Evolutionary conservation across 352 stramenopile species (phyloP), one percentile per base, ranked within the genome.

Genomic region (Phytophthora idaei): DNA sequence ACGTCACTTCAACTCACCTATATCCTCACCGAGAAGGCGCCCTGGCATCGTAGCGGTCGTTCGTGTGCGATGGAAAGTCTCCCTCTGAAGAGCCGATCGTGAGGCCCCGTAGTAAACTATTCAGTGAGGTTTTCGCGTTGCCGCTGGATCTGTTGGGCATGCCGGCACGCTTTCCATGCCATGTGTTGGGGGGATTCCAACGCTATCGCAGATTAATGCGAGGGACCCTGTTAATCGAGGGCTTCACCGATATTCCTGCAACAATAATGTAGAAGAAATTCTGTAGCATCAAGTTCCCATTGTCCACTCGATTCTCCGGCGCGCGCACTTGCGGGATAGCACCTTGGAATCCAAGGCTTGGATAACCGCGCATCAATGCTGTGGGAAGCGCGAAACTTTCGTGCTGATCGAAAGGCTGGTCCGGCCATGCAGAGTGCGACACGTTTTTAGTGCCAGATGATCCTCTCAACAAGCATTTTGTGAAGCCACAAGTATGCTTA

Each of bases 151-250:
- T 31, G 52, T 37, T 15, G 29, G 7, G 42, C 29, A 21, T 45
- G 36, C 36, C 50, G 37, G 28, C 59, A 47, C 59, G 59, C 52
- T 61, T 53, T 67, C 36, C 52, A 15, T 28, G n/a, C 60, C 60
- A 67, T 67, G 34, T 67, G 60, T 54, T 67, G 41, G 15, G 44
- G 44, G 29, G 46, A 65, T 57, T 66, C 48, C 41, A 14, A 39
- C 34, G 15, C 28, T 52, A 61, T 67, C 52, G 32, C 41, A 50
- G 51, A 67, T 61, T 67, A 67, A 67, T 29, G 31, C 21, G 34
- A 31, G 41, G 17, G 59, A 54, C 31, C 21, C 25, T 67, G 53
- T 50, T 50, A 42, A 42, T 42, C 36, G 36, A 42, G 32, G 21
- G 14, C 51, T 41, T 46, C 52, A 11, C 31, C 17, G 9, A 41